Conservation (phyloP, 192 early-diverging fungal genomes). For the Linnemannia zychae region DNA sequence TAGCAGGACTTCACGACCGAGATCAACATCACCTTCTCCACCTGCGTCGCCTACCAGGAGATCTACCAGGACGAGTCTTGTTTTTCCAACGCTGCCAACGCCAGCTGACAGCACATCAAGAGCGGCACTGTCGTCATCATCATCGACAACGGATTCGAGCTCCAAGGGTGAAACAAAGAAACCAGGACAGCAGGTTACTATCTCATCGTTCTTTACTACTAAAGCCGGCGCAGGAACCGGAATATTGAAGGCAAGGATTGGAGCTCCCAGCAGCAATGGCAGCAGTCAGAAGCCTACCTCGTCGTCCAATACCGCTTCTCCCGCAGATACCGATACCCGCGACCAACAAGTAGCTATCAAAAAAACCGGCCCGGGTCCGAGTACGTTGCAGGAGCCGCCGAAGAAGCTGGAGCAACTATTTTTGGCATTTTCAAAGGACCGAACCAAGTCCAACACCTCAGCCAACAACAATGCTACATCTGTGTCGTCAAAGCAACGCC, state of each 20-base stretch:
- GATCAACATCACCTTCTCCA: conserved; percentile 6
- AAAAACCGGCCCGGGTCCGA: background rate
- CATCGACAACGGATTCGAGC: background rate
- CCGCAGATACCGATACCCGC: background rate
- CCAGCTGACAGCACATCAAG: background rate
- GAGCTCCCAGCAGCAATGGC: background rate
- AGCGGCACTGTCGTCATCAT: background rate
- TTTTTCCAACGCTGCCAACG: background rate
- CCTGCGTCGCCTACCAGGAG: conserved; percentile 23
- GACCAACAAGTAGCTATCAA: background rate
- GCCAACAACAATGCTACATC: background rate
- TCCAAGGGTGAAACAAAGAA: conserved; percentile 1
- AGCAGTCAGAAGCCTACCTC: background rate
- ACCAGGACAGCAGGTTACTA: conserved; percentile 20
- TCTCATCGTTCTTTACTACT: conserved; percentile 28
- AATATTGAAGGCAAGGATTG: conserved; percentile 25
- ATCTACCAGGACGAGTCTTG: conserved; percentile 2
- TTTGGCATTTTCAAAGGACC: conserved; percentile 39
- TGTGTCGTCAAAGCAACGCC: background rate
- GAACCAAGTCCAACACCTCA: conserved; percentile 8
- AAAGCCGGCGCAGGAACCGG: conserved; percentile 38
- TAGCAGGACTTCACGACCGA: background rate
- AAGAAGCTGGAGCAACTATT: conserved; percentile 48
- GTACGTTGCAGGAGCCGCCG: background rate
- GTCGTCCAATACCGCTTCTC: background rate